These are phyloP conservation scores for Scedosporium aurantiacum DNA, from an alignment of 2,329 filamentous ascomycete species.

Conservation along the genomic window DNA sequence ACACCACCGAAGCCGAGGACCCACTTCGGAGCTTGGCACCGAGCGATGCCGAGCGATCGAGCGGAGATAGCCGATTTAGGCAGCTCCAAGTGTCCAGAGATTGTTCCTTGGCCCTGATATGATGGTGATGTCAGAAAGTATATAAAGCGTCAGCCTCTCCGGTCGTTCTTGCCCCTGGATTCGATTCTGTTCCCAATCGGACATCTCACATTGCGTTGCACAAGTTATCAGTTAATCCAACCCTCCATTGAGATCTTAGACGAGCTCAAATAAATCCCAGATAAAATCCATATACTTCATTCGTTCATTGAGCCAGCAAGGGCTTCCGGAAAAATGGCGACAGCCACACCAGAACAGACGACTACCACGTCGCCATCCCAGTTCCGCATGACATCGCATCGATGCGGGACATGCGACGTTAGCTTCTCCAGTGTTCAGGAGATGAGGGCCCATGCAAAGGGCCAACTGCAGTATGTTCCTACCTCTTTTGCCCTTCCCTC, in stretches of 20 bases:
- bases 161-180: too few relatives aligned
- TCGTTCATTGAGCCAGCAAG: not conserved
- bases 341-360: not conserved
- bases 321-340: not conserved
- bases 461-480: not conserved
- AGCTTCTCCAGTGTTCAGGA: not conserved
- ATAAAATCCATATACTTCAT: too few relatives aligned
- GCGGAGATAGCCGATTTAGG: not conserved
- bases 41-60: not conserved
- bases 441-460: not conserved
- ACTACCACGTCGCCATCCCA: not conserved
- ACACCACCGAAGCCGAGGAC: not conserved
- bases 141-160: too few relatives aligned
- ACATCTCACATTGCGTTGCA: too few relatives aligned
- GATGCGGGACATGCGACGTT: not conserved
- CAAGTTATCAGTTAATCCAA: too few relatives aligned
- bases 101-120: not conserved
- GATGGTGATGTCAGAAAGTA: too few relatives aligned
- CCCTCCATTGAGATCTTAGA: too few relatives aligned
- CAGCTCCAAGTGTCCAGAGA: not conserved
- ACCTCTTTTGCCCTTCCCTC: not conserved
- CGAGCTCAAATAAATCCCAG: too few relatives aligned
- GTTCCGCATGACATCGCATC: not conserved
- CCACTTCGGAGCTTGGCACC: not conserved
- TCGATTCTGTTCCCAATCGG: too few relatives aligned